Evolutionary conservation across 2,329 filamentous ascomycete species (phyloP).

Genomic region (Plenodomus lindquistii): DNA sequence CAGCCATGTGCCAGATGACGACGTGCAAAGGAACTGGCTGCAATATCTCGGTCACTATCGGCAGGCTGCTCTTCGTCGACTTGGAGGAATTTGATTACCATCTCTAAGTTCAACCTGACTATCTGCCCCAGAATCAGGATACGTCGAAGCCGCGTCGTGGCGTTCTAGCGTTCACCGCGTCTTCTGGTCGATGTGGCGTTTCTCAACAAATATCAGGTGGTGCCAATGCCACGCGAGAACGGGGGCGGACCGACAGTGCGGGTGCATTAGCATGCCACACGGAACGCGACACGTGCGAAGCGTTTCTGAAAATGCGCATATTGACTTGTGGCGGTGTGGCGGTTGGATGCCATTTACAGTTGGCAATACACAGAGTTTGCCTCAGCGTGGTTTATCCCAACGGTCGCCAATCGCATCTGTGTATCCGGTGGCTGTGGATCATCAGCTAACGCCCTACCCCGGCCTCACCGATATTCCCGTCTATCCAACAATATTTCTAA

Average conservation of each 20-base stretch:
- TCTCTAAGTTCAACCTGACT: neutral
- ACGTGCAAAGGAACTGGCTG: neutral
- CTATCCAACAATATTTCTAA: neutral
- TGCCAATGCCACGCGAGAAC: neutral
- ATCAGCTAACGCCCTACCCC: neutral
- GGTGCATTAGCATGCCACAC: neutral
- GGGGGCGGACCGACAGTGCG: neutral
- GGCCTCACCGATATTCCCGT: neutral
- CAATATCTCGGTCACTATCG: neutral
- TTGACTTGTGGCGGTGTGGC: neutral
- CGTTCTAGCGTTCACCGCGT: neutral
- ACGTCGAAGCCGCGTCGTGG: neutral
- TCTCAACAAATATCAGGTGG: neutral
- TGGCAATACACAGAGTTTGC: neutral
- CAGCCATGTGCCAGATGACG: neutral
- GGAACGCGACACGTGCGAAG: neutral
- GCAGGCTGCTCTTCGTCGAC: too few species aligned
- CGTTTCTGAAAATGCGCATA: neutral
- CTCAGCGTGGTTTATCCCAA: too few species aligned
- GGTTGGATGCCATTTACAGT: neutral
- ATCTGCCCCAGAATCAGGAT: neutral
- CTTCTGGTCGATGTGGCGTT: neutral
- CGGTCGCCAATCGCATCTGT: neutral
- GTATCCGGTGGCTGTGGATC: neutral
- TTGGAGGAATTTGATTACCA: too few species aligned